Percentiles rank a stretch among this genome's conserved stretches.
These are phyloP conservation scores for Fusarium zealandicum DNA, from an alignment of 2,329 filamentous ascomycete species.

Conservation along the genomic window DNA sequence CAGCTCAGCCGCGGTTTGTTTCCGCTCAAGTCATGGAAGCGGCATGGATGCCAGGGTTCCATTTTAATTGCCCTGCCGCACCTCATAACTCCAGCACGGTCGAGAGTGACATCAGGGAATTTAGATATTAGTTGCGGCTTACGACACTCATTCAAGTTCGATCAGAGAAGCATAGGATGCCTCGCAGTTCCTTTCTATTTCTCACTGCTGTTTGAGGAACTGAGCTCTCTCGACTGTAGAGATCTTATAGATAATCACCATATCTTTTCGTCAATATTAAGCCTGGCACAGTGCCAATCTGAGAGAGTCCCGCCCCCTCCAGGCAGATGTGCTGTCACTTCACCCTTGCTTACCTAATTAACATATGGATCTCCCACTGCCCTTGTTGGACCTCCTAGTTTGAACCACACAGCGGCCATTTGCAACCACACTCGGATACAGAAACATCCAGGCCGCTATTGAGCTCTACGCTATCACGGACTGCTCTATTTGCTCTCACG, in stretches of 20 bases:
- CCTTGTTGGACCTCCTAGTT: slow-evolving; percentile 41
- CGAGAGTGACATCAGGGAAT: too few species aligned
- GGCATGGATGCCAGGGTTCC: background rate
- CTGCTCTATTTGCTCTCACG: background rate
- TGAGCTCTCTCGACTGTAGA: too few species aligned
- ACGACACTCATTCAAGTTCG: background rate
- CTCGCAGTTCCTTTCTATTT: too few species aligned
- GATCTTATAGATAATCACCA: too few species aligned
- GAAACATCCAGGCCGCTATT: slow-evolving; percentile 16
- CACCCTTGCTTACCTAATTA: slow-evolving; percentile 37
- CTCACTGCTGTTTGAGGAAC: too few species aligned
- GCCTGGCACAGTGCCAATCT: background rate
- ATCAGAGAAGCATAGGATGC: background rate
- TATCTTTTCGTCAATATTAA: background rate
- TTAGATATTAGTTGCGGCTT: background rate
- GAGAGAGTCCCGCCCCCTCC: background rate
- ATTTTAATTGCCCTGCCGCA: background rate
- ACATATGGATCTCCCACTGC: slow-evolving; percentile 20
- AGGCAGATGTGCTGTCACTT: too few species aligned
- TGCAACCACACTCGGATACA: slow-evolving; percentile 37
- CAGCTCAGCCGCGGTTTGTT: background rate
- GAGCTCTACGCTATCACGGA: slow-evolving; percentile 12
- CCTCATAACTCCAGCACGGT: background rate
- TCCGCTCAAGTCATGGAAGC: background rate
- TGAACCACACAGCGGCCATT: slow-evolving; percentile 41